Evolutionary conservation across 169 alveolate species (phyloP), one percentile per base, ranked within the genome.

Genomic region (Plasmodium falciparum): DNA sequence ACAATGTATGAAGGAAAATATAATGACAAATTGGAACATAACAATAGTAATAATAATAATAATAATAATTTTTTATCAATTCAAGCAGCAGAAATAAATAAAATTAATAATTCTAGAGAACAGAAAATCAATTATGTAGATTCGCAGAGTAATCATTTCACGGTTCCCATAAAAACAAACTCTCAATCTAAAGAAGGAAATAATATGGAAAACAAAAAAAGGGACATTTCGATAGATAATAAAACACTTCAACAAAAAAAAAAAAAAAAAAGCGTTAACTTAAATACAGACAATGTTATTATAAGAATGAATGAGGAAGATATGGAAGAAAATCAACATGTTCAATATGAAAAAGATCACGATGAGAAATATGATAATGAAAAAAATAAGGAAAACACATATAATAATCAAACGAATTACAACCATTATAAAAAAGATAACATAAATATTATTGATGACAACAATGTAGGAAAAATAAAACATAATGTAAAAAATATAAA

Each of bases 221-320:
- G 63, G 0, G 20, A 58, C 29, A 59, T 59, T 49, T 43, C 74
- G 1, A 39, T 74, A n/a, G 24, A 73, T 2, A 52, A 54, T 17
- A 17, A 43, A 17, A 47, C 11, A 39, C 9, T 39, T 39, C 47
- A 39, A 39, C 47, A 5, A 39, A 39, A 74, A 61, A 45, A 24
- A 45, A 45, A 24, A 45, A 45, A 74, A 39, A 74, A 74, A 3
- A 33, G 72, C 29, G 72, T 59, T 49, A 17, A 73, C 11, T 59
- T 74, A n/a, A 61, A 73, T 2, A 52, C 33, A 17, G 58, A 74
- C 2, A 74, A 63, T 8, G 6, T 12, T 22, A 26, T 49, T 22
- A 20, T 66, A 74, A 9, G 3, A n/a, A 12, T 45, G n/a, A 56
- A 43, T 74, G 12, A 62, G 29, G 54, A 61, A 22, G 13, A 47